Evolutionary conservation across 345 rosid genomes (phyloP).

Genomic region (Nasturtium officinale): DNA sequence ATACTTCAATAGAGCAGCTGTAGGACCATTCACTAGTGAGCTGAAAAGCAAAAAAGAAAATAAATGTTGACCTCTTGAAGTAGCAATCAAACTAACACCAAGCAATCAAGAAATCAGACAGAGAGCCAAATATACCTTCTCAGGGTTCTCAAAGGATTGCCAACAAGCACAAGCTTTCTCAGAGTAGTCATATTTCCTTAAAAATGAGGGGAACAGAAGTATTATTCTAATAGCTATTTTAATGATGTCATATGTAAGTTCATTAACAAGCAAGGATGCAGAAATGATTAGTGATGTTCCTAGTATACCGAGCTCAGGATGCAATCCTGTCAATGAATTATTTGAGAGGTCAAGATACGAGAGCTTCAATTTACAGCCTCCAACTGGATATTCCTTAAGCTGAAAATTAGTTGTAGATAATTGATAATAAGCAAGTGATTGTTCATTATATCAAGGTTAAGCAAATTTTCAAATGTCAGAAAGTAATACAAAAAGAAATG

Average conservation of each 20-base stretch:
- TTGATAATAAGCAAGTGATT: not conserved
- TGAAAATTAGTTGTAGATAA: conserved; percentile 42
- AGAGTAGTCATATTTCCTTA: conserved; percentile 84
- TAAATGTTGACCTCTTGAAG: conserved; percentile 12
- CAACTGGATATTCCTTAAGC: conserved; percentile 84
- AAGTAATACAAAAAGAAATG: conserved; percentile 4
- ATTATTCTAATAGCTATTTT: not conserved
- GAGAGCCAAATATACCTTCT: conserved; percentile 57
- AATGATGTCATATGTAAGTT: not conserved
- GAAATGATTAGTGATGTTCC: conserved; percentile 27
- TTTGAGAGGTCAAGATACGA: conserved; percentile 90
- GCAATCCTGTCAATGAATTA: conserved; percentile 85
- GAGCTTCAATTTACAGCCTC: conserved; percentile 71
- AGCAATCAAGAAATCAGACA: conserved; percentile 15
- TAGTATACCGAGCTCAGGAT: conserved; percentile 79
- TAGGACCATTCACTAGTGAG: conserved; percentile 89
- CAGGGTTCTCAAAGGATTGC: conserved; percentile 87
- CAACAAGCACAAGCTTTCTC: conserved; percentile 72
- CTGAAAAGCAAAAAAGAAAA: conserved; percentile 45
- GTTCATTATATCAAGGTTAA: conserved; percentile 23
- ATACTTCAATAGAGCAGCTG: conserved; percentile 75
- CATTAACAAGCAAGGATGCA: conserved; percentile 23
- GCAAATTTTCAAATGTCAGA: not conserved
- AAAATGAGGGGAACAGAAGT: not conserved
- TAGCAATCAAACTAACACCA: conserved; percentile 23